A percentile compares a stretch with the other conserved stretches of the same genome.
Evolutionary conservation across 164 flowering plant genomes (phyloP).

Genomic region (Aristolochia contorta): DNA sequence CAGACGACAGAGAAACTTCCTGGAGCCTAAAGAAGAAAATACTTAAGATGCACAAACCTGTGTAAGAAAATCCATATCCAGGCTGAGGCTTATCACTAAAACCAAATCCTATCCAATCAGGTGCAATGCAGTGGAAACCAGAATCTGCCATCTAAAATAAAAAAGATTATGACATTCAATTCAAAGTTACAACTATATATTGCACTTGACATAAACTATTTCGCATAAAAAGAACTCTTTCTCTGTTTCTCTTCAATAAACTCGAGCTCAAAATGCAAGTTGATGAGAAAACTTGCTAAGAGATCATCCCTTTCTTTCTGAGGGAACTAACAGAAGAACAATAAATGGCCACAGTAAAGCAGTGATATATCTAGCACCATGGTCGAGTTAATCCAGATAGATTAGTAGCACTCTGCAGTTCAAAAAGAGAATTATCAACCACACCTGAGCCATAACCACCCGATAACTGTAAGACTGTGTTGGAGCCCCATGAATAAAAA

Average conservation of each 20-base stretch:
- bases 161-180: background rate
- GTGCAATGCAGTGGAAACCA: conserved; percentile 97
- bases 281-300: no score
- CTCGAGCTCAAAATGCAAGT: no score
- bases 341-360: background rate
- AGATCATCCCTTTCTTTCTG: no score
- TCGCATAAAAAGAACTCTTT: no score
- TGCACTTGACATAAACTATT: no score
- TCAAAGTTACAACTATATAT: no score
- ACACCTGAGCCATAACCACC: conserved; percentile 87
- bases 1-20: background rate
- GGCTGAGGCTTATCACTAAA: conserved; percentile 96
- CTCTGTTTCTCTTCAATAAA: no score
- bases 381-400: no score
- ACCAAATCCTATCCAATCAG: conserved; percentile 99
- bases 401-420: no score
- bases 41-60: conserved; percentile 35
- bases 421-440: conserved; percentile 1
- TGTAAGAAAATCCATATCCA: conserved; percentile 85
- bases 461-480: conserved; percentile 92
- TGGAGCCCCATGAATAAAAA: conserved; percentile 96
- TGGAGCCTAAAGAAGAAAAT: background rate
- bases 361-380: background rate
- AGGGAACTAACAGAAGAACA: no score
- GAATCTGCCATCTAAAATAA: conserved; percentile 59